phyloP scores from a whole-genome alignment of 2,329 filamentous ascomycete genomes.

The Phialophora macrospora region DNA sequence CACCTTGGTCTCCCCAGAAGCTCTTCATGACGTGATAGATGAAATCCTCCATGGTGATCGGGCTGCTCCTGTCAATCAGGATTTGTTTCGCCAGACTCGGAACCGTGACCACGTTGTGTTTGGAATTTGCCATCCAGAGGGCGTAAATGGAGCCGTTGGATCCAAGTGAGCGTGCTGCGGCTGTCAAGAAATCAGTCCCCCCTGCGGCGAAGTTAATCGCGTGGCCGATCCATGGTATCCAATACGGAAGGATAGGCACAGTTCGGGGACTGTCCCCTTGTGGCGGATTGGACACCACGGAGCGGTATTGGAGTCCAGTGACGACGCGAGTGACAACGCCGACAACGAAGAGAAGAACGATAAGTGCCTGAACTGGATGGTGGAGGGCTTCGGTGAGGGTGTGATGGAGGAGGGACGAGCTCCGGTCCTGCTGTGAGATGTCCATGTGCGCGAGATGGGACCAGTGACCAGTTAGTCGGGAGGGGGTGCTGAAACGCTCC shows the following conservation, averaged over 20 bases:
- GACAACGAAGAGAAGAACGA: constrained; percentile 18
- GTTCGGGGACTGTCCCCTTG: constrained; percentile 39
- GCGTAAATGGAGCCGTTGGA: constrained; percentile 34
- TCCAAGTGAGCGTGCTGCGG: constrained; percentile 18
- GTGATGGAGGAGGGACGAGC: constrained; percentile 17
- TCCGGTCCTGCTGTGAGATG: constrained; percentile 5
- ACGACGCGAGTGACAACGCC: constrained; percentile 49
- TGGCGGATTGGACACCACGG: constrained; percentile 40
- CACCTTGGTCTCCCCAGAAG: constrained; percentile 51
- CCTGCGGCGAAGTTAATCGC: constrained; percentile 51
- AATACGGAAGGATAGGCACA: constrained; percentile 62
- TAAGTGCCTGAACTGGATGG: constrained; percentile 23
- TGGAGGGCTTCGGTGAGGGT: constrained; percentile 7
- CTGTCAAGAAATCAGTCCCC: constrained; percentile 20
- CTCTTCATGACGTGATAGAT: constrained; percentile 47
- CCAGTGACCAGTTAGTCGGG: too few relatives aligned
- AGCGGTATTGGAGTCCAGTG: constrained; percentile 41
- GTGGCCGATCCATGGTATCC: constrained; percentile 64
- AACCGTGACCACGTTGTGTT: constrained; percentile 57
- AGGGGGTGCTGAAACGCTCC: neutral
- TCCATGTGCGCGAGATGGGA: constrained; percentile 4
- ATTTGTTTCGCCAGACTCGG: constrained; percentile 53
- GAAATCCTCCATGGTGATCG: constrained; percentile 41
- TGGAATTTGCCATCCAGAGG: constrained; percentile 47
- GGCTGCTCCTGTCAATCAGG: constrained; percentile 42